Evolutionary conservation across 108 stramenopile genomes (phyloP).

Genomic region (Cyclostephanos tholiformis): DNA sequence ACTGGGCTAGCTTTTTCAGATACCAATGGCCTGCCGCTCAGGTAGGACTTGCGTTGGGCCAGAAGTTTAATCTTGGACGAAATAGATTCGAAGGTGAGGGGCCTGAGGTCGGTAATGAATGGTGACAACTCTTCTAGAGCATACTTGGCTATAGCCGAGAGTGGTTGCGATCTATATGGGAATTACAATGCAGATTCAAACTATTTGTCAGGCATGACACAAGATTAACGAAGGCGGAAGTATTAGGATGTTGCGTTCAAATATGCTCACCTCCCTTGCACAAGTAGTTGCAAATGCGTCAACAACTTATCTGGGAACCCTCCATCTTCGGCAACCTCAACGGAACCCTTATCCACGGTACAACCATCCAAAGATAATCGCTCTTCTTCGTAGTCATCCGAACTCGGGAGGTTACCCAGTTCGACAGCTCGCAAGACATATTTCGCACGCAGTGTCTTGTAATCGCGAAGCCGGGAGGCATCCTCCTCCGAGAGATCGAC

Average conservation of each 20-base stretch:
- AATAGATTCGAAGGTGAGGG: conserved; percentile 53
- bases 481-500: conserved; percentile 24
- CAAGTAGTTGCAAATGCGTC: conserved; percentile 50
- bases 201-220: not conserved
- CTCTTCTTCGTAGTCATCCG: conserved; percentile 44
- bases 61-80: conserved; percentile 68
- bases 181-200: not conserved
- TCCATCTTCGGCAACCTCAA: conserved; percentile 37
- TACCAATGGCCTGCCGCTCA: conserved; percentile 21
- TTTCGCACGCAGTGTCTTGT: conserved; percentile 20
- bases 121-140: conserved; percentile 43
- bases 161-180: conserved; percentile 45
- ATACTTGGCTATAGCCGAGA: conserved; percentile 49
- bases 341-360: conserved; percentile 24
- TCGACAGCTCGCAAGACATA: conserved; percentile 39
- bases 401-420: conserved; percentile 26
- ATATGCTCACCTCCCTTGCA: conserved; percentile 65
- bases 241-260: not conserved
- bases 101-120: conserved; percentile 23
- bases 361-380: conserved; percentile 14
- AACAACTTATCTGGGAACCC: conserved; percentile 59
- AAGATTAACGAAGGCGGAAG: not conserved
- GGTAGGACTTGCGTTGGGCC: conserved; percentile 66
- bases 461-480: conserved; percentile 22
- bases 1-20: conserved; percentile 16